phyloP scores from a whole-genome alignment of 495 filamentous ascomycete species.

The Xylaria sp. region DNA sequence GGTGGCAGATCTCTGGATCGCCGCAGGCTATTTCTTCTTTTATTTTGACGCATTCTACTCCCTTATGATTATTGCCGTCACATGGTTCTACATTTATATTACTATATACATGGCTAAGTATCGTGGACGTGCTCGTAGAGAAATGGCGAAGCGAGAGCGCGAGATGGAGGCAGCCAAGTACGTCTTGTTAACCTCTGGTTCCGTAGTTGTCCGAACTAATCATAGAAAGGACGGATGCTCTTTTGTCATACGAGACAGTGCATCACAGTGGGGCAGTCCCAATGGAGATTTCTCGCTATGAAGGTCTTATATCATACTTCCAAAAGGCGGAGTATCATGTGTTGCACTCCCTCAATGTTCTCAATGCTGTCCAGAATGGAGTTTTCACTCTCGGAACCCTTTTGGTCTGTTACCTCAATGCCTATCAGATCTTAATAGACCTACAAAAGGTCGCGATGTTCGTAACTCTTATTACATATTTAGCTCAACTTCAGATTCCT shows the following conservation, averaged over 20 bases:
- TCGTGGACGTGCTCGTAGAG: constrained; percentile 75
- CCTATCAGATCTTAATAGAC: not conserved
- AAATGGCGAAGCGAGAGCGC: constrained; percentile 68
- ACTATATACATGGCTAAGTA: constrained; percentile 86
- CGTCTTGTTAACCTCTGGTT: constrained; percentile 84
- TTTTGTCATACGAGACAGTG: constrained; percentile 74
- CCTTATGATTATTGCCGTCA: constrained; percentile 73
- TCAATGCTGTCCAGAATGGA: not conserved
- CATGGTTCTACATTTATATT: constrained; percentile 82
- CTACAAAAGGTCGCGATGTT: constrained; percentile 4
- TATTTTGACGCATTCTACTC: constrained; percentile 80
- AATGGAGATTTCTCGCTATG: constrained; percentile 68
- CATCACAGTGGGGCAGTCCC: constrained; percentile 75
- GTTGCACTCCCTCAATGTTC: not conserved
- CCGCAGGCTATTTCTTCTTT: constrained; percentile 76
- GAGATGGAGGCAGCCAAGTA: constrained; percentile 57
- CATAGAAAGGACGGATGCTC: constrained; percentile 70
- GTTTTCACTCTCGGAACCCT: not conserved
- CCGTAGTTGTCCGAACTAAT: constrained; percentile 75
- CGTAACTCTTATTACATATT: constrained; percentile 68
- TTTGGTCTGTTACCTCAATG: not conserved
- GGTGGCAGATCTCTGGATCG: constrained; percentile 77
- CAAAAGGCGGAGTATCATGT: constrained; percentile 7
- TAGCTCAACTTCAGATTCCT: constrained; percentile 79
- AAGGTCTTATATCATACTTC: not conserved